Evolutionary conservation across 2,329 filamentous ascomycete species (phyloP), one percentile per base, ranked within the genome.

Genomic region (Dactylellina haptotyla): DNA sequence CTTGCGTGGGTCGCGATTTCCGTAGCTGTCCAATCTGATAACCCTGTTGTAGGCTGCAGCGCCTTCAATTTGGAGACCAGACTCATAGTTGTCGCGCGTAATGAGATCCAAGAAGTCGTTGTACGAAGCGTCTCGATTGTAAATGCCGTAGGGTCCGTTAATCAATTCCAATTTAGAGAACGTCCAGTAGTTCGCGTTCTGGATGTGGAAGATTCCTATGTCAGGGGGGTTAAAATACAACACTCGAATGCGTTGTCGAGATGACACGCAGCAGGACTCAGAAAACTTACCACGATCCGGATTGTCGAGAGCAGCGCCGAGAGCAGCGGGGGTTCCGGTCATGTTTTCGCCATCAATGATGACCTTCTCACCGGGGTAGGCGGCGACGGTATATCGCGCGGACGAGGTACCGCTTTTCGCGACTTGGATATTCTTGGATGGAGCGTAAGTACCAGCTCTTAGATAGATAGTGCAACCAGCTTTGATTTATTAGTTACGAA

Each of bases 161-260:
- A 80, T 81, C 62, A 81, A 67, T 56, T 79, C 78, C 23, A 84
- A 77, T 70, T 81, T 77, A 75, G 81, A 82, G 71, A 85, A 82
- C 8, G 81, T 81, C 83, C 83, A 84, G 77, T 82, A 84, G 64
- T 82, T 81, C 12, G 78, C 81, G 50, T 80, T 76, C 57, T 84
- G 80, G 48, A 85, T 82, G 75, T 85, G 84, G 18, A 85, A 79
- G 25, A 84, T 82, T n/a, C n/a, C n/a, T n/a, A n/a, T n/a, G n/a
- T n/a, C n/a, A n/a, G n/a, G n/a, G n/a, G n/a, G n/a, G n/a, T n/a
- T n/a, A n/a, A n/a, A n/a, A n/a, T n/a, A n/a, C n/a, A n/a, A n/a
- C n/a, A n/a, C n/a, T n/a, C n/a, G n/a, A n/a, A n/a, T n/a, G n/a
- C n/a, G n/a, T n/a, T n/a, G n/a, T n/a, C n/a, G n/a, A n/a, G n/a